phyloP scores from a whole-genome alignment of 345 rosid species.

The Melastoma malabathricum region DNA sequence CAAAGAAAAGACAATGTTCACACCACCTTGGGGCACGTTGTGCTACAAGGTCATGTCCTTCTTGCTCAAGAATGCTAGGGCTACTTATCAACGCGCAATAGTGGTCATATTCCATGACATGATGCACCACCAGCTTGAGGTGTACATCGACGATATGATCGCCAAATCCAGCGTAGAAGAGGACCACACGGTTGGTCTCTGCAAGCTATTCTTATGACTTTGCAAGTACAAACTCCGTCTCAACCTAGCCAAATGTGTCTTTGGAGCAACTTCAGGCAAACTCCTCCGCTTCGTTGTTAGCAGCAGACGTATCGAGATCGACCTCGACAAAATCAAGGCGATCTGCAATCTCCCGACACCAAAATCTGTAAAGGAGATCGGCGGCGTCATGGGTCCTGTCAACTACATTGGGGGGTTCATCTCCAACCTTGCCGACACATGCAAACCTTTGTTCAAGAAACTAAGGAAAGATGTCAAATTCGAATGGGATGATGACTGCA shows the following conservation, averaged over 20 bases:
- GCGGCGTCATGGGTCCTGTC: neutral
- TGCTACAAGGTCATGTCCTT: no score
- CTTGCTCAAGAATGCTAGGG: no score
- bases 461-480: no score
- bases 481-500: no score
- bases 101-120: no score
- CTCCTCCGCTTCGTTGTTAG: neutral
- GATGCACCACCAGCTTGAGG: no score
- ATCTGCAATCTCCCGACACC: neutral
- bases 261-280: neutral
- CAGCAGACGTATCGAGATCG: neutral
- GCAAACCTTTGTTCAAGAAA: neutral
- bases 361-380: neutral
- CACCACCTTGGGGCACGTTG: no score
- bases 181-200: neutral
- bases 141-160: no score
- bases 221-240: neutral
- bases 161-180: neutral
- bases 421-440: neutral
- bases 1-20: no score
- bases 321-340: neutral
- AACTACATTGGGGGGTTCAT: neutral
- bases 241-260: neutral
- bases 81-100: no score
- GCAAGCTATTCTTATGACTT: neutral